Evolutionary conservation across 2,329 filamentous ascomycete species (phyloP), one percentile per base, ranked within the genome.

Genomic region (Nemania diffusa): DNA sequence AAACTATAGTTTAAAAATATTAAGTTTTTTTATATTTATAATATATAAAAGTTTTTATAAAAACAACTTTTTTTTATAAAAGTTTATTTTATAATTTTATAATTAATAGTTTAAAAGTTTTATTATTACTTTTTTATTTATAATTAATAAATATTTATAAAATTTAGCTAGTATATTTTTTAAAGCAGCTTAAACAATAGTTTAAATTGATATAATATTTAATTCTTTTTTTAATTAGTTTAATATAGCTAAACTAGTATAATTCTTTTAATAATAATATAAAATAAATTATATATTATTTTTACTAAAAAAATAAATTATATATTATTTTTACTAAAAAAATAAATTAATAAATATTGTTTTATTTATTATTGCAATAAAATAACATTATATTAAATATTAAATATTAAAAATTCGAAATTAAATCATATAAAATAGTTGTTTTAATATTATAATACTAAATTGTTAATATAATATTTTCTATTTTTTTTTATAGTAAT

Each of bases 351-450:
- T 34, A 11, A 24, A 57, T n/a, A n/a, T 20, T 44, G 24, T 42
- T 26, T 26, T n/a, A 42, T 4, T 20, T n/a, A 32, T 32, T n/a
- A 17, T 20, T 40, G 4, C n/a, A 32, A 20, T 20, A 32, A 34
- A 32, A 53, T 46, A 58, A 58, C 17, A 46, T 58, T 32, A 58
- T 48, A 24, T 24, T 32, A 59, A 3, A n/a, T 32, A 15, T 32
- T 37, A 26, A 46, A 7, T 11, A 20, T 48, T 20, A 27, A 32
- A 20, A 59, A 22, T 50, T 42, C 27, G 27, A 56, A 56, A 8
- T 26, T 24, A 40, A 55, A 2, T 20, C 5, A 5, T 3, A 27
- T 57, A 58, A 46, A 58, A 29, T 58, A 29, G n/a, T 29, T n/a
- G n/a, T n/a, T n/a, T n/a, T n/a, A n/a, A n/a, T n/a, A n/a, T n/a